These are phyloP conservation scores for Capniomyces stellatus DNA, from an alignment of 371 early-diverging fungal genomes.

Conservation along the genomic window DNA sequence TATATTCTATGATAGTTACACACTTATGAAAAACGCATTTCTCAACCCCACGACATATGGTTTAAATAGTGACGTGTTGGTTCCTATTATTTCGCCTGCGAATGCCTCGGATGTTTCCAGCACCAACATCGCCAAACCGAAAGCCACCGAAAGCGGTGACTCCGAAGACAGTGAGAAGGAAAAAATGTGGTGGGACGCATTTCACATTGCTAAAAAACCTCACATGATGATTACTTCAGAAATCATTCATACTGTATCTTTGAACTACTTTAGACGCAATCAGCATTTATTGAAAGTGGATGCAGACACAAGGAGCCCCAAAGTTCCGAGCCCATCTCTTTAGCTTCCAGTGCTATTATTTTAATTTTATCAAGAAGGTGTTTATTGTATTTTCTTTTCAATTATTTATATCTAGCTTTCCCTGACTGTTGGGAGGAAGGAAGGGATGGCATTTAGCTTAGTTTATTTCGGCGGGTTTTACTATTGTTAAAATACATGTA, in stretches of 20 bases:
- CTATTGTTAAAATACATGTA: too few species aligned
- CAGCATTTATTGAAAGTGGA: not conserved
- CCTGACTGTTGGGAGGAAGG: too few species aligned
- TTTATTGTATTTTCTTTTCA: too few species aligned
- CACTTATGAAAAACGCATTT: not conserved
- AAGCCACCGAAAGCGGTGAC: not conserved
- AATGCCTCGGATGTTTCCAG: not conserved
- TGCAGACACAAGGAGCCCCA: too few species aligned
- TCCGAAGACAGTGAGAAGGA: not conserved
- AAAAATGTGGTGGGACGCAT: not conserved
- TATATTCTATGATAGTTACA: constrained; percentile 1
- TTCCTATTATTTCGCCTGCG: not conserved
- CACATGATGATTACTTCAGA: not conserved
- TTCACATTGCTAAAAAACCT: not conserved
- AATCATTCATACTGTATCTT: not conserved
- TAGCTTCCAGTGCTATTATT: too few species aligned
- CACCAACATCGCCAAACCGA: too few species aligned
- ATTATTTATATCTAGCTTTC: too few species aligned
- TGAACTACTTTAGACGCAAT: not conserved
- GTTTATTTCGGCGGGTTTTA: too few species aligned
- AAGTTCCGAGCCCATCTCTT: too few species aligned
- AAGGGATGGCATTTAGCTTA: too few species aligned
- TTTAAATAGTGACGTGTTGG: not conserved
- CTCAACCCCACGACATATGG: not conserved
- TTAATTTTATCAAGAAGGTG: too few species aligned